Evolutionary conservation across 1,284 basidiomycete genomes (phyloP).

Genomic region (Puccinia triticina): DNA sequence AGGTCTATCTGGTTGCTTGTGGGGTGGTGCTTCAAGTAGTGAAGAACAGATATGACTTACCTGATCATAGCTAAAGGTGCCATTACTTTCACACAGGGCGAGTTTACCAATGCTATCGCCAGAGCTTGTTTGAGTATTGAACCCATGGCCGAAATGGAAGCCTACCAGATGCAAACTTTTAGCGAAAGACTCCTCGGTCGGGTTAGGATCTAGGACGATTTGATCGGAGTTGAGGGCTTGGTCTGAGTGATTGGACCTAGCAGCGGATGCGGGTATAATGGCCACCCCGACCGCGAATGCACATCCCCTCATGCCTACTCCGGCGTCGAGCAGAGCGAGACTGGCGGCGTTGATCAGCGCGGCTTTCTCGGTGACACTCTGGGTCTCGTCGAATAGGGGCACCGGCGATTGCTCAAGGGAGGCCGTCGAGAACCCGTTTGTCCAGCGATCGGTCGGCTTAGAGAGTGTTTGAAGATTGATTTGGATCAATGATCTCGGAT

Average conservation of each 20-base stretch:
- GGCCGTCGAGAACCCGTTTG: not conserved
- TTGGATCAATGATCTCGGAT: slow-evolving; percentile 68
- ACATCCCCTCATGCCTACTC: slow-evolving; percentile 56
- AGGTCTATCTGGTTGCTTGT: not conserved
- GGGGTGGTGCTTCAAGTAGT: not conserved
- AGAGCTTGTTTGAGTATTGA: not conserved
- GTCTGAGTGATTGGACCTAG: not conserved
- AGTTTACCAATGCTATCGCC: not conserved
- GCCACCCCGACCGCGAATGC: slow-evolving; percentile 57
- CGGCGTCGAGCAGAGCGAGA: slow-evolving; percentile 57
- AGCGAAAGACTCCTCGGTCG: slow-evolving; percentile 30
- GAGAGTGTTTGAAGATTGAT: slow-evolving; percentile 67
- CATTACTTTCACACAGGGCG: slow-evolving; percentile 38
- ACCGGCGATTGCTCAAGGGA: not conserved
- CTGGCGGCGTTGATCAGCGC: slow-evolving; percentile 58
- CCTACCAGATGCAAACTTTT: slow-evolving; percentile 32
- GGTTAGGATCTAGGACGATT: slow-evolving; percentile 31
- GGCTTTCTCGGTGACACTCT: slow-evolving; percentile 55
- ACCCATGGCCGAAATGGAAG: slow-evolving; percentile 31
- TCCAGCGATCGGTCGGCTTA: slow-evolving; percentile 64
- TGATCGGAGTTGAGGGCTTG: not conserved
- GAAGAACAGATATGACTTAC: not conserved
- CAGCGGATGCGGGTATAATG: slow-evolving; percentile 50
- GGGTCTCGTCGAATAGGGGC: slow-evolving; percentile 5
- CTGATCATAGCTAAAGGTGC: slow-evolving; percentile 27